Conservation (phyloP, 257 asterid species). For the Rhazya stricta region DNA sequence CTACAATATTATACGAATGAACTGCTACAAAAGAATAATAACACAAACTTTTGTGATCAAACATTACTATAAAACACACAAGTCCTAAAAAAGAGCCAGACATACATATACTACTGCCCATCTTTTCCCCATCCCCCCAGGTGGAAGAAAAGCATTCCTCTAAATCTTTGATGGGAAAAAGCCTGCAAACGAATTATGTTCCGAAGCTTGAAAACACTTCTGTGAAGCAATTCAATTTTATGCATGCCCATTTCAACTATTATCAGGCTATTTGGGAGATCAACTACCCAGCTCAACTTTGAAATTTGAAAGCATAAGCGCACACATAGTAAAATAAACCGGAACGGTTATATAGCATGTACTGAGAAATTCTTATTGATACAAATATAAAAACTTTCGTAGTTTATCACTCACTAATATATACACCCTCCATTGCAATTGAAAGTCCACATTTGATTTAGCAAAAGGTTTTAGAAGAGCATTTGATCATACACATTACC, state of each 20-base stretch:
- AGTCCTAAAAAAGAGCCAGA: not conserved
- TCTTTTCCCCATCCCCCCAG: not conserved
- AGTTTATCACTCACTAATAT: not conserved
- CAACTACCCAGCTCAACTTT: not conserved
- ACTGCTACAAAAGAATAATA: not conserved
- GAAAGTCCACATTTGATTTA: too few relatives aligned
- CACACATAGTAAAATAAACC: too few relatives aligned
- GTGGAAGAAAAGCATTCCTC: not conserved
- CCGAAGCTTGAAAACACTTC: not conserved
- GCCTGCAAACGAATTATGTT: not conserved
- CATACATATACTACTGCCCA: not conserved
- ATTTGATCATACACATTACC: too few relatives aligned
- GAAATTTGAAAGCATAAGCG: not conserved
- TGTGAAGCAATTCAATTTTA: not conserved
- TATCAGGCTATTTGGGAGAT: too few relatives aligned
- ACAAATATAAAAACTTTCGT: too few relatives aligned
- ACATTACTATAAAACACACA: not conserved
- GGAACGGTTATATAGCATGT: not conserved
- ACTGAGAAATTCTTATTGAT: not conserved
- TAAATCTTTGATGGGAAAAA: not conserved
- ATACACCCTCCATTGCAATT: too few relatives aligned
- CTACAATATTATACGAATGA: not conserved
- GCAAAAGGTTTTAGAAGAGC: too few relatives aligned
- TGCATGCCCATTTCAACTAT: not conserved
- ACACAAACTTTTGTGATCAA: not conserved